phyloP scores from a whole-genome alignment of 164 flowering plant genomes.

The Kalanchoe fedtschenkoi region DNA sequence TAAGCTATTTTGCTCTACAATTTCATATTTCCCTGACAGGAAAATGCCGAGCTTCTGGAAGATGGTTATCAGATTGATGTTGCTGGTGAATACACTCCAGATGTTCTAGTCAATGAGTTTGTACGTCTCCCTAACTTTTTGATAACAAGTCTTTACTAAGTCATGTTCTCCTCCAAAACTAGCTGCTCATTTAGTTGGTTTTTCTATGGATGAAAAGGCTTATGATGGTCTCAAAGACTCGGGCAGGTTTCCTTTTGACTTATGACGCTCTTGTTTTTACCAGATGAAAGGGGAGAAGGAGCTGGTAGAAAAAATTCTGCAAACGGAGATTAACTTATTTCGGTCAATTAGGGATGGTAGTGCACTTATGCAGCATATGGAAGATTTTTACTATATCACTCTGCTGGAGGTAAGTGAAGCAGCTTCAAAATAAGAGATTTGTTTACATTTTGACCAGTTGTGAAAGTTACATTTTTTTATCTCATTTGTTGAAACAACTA shows the following conservation, averaged over 20 bases:
- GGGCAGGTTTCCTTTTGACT: too few species aligned
- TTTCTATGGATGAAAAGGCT: background rate
- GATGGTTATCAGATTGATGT: slow-evolving; percentile 83
- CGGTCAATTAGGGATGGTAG: slow-evolving; percentile 89
- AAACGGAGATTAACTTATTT: slow-evolving; percentile 81
- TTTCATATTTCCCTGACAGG: slow-evolving; percentile 33
- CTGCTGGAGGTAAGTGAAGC: slow-evolving; percentile 60
- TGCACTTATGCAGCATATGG: slow-evolving; percentile 99
- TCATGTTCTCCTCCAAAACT: background rate
- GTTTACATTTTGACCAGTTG: background rate
- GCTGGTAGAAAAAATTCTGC: slow-evolving; percentile 67
- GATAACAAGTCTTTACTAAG: background rate
- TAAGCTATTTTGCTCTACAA: background rate
- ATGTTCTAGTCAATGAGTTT: slow-evolving; percentile 77
- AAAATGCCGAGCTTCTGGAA: slow-evolving; percentile 40
- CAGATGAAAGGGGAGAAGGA: slow-evolving; percentile 97
- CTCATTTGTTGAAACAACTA: background rate
- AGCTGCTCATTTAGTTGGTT: background rate
- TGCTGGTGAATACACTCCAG: slow-evolving; percentile 87
- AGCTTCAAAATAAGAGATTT: background rate
- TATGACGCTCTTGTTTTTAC: background rate
- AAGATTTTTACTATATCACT: slow-evolving; percentile 84
- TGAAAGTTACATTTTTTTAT: background rate
- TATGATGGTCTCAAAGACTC: background rate
- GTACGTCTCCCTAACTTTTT: slow-evolving; percentile 33